A percentile compares a stretch with the other conserved stretches of the same genome.
phyloP scores from a whole-genome alignment of 2,329 filamentous ascomycete species.

The Epichloe hybrida region DNA sequence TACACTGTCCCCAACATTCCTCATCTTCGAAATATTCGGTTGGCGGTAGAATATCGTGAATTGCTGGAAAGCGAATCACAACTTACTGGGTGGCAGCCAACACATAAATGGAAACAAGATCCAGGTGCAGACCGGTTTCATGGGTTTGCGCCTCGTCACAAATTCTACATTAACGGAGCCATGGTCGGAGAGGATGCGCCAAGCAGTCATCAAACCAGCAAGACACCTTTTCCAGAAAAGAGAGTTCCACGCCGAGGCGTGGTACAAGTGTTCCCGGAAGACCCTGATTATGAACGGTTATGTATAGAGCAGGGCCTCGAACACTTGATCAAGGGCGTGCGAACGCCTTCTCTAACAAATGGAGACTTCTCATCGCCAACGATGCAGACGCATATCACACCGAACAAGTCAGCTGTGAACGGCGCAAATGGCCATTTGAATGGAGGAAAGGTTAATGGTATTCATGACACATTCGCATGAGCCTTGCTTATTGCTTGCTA shows the following conservation, averaged over 20 bases:
- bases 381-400: constrained; percentile 21
- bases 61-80: constrained; percentile 37
- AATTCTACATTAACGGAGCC: constrained; percentile 44
- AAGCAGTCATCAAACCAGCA: constrained; percentile 32
- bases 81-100: constrained; percentile 25
- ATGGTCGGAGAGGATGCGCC: constrained; percentile 39
- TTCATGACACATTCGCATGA: constrained; percentile 12
- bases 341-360: constrained; percentile 31
- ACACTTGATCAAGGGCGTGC: constrained; percentile 35
- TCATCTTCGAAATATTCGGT: constrained; percentile 41
- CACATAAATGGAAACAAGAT: constrained; percentile 46
- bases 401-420: constrained; percentile 15
- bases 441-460: constrained; percentile 16
- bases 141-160: constrained; percentile 41
- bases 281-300: constrained; percentile 42
- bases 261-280: constrained; percentile 37
- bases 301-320: constrained; percentile 44
- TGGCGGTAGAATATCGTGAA: constrained; percentile 47
- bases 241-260: constrained; percentile 42
- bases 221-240: constrained; percentile 39
- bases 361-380: constrained; percentile 34
- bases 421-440: constrained; percentile 16
- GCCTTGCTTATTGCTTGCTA: background rate
- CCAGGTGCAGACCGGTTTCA: constrained; percentile 37
- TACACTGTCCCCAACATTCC: constrained; percentile 42